A percentile compares a stretch with the other conserved stretches of the same genome.
phyloP scores from a whole-genome alignment of 306 rosid genomes.

The Sicyos edulis region DNA sequence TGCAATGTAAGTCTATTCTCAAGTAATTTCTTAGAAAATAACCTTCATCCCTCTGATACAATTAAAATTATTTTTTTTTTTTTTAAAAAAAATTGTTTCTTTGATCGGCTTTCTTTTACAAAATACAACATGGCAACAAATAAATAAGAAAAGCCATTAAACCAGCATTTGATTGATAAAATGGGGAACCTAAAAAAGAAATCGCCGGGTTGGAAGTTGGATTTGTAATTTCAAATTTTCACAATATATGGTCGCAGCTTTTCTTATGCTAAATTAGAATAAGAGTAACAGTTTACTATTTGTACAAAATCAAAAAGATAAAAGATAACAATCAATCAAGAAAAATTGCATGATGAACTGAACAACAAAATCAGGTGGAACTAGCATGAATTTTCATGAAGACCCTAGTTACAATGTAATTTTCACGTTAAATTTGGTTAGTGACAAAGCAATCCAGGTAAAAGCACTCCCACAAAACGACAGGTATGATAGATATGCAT shows the following conservation, averaged over 20 bases:
- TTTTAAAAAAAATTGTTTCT: not conserved
- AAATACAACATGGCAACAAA: not conserved
- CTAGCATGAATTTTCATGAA: not conserved
- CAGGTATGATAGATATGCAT: not conserved
- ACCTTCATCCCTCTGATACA: not conserved
- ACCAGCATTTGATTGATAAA: not conserved
- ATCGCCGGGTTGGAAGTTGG: not conserved
- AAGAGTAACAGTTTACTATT: not conserved
- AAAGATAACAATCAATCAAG: not conserved
- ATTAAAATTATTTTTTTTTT: too few relatives aligned
- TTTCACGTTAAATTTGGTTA: not conserved
- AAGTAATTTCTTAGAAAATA: not conserved
- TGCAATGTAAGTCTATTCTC: not conserved
- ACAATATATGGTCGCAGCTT: not conserved
- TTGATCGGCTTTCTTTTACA: not conserved
- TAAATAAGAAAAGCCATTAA: not conserved
- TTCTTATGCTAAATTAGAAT: not conserved
- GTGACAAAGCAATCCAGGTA: slow-evolving; percentile 1
- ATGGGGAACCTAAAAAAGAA: slow-evolving; percentile 7
- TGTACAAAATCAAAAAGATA: not conserved
- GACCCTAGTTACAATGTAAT: not conserved
- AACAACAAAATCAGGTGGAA: not conserved
- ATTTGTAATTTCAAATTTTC: not conserved
- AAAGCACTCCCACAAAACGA: not conserved
- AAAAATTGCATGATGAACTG: slow-evolving; percentile 2